phyloP scores from a whole-genome alignment of 768 basidiomycete species.

The Phanerochaete sordida region DNA sequence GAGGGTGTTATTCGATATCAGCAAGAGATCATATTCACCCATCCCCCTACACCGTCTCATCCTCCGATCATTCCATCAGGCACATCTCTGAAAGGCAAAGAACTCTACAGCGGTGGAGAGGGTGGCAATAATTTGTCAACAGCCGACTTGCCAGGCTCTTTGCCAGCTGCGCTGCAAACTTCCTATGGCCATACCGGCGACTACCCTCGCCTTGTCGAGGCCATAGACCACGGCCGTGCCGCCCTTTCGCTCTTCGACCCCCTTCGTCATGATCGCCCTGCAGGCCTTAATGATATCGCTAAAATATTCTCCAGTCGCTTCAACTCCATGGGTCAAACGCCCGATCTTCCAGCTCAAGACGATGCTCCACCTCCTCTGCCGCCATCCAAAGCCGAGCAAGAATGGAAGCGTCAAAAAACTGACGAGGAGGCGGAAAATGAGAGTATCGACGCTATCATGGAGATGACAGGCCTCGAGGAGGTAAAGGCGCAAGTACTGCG shows the following conservation, averaged over 20 bases:
- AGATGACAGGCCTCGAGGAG: slow-evolving; percentile 62
- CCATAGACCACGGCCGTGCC: background rate
- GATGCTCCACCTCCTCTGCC: background rate
- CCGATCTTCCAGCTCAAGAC: background rate
- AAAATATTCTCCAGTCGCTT: too few species aligned
- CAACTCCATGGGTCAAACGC: too few species aligned
- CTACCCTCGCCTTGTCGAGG: background rate
- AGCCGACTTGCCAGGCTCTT: too few species aligned
- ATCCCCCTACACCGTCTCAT: too few species aligned
- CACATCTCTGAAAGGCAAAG: too few species aligned
- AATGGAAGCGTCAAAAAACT: slow-evolving; percentile 59
- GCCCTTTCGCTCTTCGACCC: background rate
- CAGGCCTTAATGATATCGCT: too few species aligned
- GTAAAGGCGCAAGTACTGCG: slow-evolving; percentile 57
- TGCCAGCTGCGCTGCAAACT: background rate
- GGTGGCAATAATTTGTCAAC: too few species aligned
- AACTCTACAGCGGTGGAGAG: too few species aligned
- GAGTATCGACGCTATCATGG: slow-evolving; percentile 63
- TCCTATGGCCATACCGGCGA: background rate
- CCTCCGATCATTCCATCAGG: too few species aligned
- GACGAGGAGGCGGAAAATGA: slow-evolving; percentile 47
- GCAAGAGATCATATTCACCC: too few species aligned
- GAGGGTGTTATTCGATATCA: too few species aligned
- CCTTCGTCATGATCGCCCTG: too few species aligned
- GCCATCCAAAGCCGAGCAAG: slow-evolving; percentile 20